phyloP scores from a whole-genome alignment of 345 rosid species.

The Syzygium oleosum region DNA sequence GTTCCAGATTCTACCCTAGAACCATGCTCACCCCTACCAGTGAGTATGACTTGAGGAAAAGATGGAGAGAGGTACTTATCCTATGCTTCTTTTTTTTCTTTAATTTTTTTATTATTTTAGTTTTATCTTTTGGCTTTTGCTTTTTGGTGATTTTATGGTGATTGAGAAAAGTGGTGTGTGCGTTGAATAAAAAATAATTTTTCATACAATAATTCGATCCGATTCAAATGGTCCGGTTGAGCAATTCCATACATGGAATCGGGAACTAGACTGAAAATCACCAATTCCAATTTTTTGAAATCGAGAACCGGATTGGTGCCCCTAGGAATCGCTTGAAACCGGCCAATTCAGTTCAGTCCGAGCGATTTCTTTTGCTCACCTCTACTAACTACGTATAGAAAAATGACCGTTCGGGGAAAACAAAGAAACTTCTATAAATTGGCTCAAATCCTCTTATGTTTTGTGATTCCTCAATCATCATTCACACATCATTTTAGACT shows the following conservation, averaged over 20 bases:
- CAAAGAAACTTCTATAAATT: background rate
- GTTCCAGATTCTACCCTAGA: no score
- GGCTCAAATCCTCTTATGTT: background rate
- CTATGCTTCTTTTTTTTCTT: background rate
- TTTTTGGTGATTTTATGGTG: background rate
- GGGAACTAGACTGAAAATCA: no score
- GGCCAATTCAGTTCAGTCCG: no score
- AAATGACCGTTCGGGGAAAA: background rate
- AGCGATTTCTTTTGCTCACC: no score
- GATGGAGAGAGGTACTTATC: background rate
- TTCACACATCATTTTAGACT: background rate
- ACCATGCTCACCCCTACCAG: no score
- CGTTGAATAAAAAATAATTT: background rate
- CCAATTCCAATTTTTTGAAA: no score
- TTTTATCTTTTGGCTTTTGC: background rate
- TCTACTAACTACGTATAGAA: background rate
- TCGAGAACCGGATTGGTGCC: no score
- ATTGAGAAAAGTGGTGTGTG: background rate
- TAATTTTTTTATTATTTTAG: background rate
- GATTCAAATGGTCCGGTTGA: rapidly evolving
- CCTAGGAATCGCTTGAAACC: no score
- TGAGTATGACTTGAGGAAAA: constrained; percentile 6
- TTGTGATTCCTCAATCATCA: background rate
- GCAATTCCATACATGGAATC: no score
- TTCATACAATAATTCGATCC: background rate